phyloP scores from a whole-genome alignment of 768 basidiomycete species.

The Tulasnella sp. region DNA sequence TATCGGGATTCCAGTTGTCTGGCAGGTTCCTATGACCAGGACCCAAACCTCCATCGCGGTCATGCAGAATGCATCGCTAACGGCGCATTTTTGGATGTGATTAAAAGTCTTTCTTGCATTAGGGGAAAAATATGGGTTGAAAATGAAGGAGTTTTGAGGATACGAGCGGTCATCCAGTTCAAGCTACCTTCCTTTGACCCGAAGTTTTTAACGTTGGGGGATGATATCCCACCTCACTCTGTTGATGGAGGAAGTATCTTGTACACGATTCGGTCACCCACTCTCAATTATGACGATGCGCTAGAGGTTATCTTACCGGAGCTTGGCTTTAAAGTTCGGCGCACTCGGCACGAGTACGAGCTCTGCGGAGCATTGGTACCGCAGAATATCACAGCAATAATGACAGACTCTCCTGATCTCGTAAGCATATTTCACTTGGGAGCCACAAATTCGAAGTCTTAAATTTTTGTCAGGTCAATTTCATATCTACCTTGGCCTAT shows the following conservation, averaged over 20 bases:
- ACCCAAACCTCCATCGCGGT: neutral
- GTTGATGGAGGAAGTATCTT: neutral
- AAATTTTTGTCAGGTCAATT: neutral
- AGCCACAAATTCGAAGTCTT: too few species aligned
- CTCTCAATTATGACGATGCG: neutral
- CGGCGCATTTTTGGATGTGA: neutral
- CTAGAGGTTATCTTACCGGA: neutral
- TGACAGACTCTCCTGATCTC: neutral
- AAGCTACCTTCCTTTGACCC: neutral
- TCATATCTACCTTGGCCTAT: neutral
- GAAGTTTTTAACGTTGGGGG: neutral
- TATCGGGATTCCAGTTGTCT: too few species aligned
- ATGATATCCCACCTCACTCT: neutral
- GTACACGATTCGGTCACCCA: neutral
- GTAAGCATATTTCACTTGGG: too few species aligned
- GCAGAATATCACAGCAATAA: neutral
- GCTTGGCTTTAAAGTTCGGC: neutral
- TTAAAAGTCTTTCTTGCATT: neutral
- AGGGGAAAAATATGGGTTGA: neutral
- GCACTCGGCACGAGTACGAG: neutral
- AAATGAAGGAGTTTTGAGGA: neutral
- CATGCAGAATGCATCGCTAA: neutral
- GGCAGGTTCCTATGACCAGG: too few species aligned
- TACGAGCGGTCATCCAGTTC: neutral
- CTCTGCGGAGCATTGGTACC: neutral